Conservation (phyloP, 73 alveolate genomes). For the Durusdinium trenchii region DNA sequence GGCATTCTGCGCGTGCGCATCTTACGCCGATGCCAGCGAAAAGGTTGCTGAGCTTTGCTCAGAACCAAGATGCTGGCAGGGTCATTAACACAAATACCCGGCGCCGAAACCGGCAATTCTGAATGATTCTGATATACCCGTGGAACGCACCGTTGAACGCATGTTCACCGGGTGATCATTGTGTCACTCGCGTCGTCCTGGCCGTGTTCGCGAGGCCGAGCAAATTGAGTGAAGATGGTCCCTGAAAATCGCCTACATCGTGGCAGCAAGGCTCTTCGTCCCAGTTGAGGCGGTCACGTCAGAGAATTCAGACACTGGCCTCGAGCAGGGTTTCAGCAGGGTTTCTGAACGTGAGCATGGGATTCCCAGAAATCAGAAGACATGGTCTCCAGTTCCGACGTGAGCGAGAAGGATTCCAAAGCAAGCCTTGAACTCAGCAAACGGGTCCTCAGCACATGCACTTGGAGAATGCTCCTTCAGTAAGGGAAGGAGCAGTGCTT, state of each 20-base stretch:
- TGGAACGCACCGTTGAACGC: no score
- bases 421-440: neutral
- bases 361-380: neutral
- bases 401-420: neutral
- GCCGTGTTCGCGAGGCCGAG: no score
- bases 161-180: no score
- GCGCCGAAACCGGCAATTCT: neutral
- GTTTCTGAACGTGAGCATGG: neutral
- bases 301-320: no score
- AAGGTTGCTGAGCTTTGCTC: neutral
- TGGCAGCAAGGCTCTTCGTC: no score
- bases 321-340: no score
- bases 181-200: no score
- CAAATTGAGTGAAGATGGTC: no score
- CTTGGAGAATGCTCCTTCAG: neutral
- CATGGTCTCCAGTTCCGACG: neutral
- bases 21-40: neutral
- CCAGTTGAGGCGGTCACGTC: no score
- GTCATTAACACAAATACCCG: neutral
- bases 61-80: neutral
- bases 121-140: no score
- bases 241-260: no score
- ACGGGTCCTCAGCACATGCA: neutral
- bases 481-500: no score
- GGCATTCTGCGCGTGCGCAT: neutral